Conservation (phyloP, 768 basidiomycete species). For the Termitomyces sp. region DNA sequence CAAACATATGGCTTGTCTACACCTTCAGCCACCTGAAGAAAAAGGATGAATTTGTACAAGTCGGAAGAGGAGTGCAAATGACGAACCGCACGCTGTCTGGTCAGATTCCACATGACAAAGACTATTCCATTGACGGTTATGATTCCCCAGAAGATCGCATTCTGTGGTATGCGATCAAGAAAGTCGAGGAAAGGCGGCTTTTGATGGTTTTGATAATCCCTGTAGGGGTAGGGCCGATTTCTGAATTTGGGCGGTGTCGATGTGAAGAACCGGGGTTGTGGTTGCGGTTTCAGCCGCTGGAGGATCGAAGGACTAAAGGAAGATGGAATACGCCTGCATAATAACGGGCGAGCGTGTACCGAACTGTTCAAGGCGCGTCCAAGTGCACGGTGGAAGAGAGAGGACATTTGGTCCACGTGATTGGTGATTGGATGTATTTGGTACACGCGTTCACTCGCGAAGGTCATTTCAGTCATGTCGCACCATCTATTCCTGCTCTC, state of each 20-base stretch:
- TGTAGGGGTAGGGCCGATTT: constrained; percentile 16
- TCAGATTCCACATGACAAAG: constrained; percentile 56
- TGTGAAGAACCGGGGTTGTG: constrained; percentile 8
- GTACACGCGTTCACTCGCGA: not conserved
- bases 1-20: constrained; percentile 35
- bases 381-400: constrained; percentile 8
- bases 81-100: constrained; percentile 32
- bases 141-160: constrained; percentile 58
- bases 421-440: constrained; percentile 4
- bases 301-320: not conserved
- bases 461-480: constrained; percentile 49
- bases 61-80: not conserved
- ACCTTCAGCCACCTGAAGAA: constrained; percentile 33
- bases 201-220: not conserved
- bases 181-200: constrained; percentile 26
- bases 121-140: constrained; percentile 61
- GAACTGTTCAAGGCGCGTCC: not conserved
- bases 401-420: constrained; percentile 14
- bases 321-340: constrained; percentile 5
- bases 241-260: constrained; percentile 4
- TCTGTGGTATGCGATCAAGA: constrained; percentile 52
- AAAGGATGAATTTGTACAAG: not conserved
- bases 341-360: constrained; percentile 1
- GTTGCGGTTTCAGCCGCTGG: not conserved
- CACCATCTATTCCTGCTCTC: constrained; percentile 85